These are phyloP conservation scores for Spergularia bocconei DNA, from an alignment of 148 eudicot genomes.

Conservation along the genomic window DNA sequence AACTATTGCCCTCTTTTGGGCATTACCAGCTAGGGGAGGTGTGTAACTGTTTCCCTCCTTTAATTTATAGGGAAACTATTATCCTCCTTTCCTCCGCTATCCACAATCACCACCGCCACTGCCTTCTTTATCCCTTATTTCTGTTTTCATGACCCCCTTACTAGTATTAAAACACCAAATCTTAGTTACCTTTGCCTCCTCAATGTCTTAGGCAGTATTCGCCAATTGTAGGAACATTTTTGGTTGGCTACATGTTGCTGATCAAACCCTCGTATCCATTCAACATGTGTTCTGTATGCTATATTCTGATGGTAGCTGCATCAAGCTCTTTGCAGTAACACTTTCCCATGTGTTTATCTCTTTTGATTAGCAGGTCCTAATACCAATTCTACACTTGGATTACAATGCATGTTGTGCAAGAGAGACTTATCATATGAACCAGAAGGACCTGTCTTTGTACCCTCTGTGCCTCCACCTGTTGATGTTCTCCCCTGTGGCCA, in stretches of 20 bases:
- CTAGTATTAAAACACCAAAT: too few species aligned
- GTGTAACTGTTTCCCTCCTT: too few species aligned
- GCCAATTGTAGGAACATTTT: too few species aligned
- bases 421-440: conserved; percentile 63
- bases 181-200: too few species aligned
- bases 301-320: background rate
- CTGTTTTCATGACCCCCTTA: too few species aligned
- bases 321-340: background rate
- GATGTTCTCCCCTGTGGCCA: conserved; percentile 70
- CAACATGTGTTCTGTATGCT: background rate
- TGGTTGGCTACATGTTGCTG: background rate
- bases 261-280: background rate
- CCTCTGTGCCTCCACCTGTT: conserved; percentile 39
- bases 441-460: conserved; percentile 49
- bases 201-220: too few species aligned
- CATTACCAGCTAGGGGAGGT: too few species aligned
- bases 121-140: too few species aligned
- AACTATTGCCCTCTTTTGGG: too few species aligned
- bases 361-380: conserved; percentile 35
- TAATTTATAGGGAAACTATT: too few species aligned
- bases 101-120: too few species aligned
- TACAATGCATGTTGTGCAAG: conserved; percentile 58
- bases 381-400: conserved; percentile 34
- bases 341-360: background rate
- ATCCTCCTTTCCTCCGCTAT: too few species aligned